These are phyloP conservation scores for Fraxinus floribunda DNA, from an alignment of 305 asterid species.

Conservation along the genomic window DNA sequence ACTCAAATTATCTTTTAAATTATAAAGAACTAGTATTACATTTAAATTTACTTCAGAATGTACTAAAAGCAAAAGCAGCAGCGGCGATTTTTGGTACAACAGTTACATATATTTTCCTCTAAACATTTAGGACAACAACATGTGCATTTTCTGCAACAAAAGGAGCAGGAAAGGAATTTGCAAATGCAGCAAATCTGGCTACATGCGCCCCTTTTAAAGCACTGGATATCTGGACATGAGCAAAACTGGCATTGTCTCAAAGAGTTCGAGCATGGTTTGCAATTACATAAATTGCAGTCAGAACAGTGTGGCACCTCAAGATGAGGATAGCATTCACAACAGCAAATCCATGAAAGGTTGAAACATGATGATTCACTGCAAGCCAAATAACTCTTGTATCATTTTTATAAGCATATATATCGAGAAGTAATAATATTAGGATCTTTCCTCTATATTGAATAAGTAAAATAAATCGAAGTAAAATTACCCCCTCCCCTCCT, in stretches of 20 bases:
- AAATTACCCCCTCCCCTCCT: too few species aligned
- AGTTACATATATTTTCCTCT: conserved; percentile 41
- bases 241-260: conserved; percentile 33
- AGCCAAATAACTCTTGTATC: not conserved
- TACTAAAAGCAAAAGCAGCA: conserved; percentile 47
- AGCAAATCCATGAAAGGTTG: conserved; percentile 46
- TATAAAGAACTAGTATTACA: not conserved
- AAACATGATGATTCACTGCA: conserved; percentile 53
- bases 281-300: conserved; percentile 36
- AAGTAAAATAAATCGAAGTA: too few species aligned
- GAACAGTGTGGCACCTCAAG: conserved; percentile 39
- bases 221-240: conserved; percentile 39
- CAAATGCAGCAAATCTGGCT: conserved; percentile 35
- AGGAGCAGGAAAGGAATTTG: conserved; percentile 38
- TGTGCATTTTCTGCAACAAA: conserved; percentile 35
- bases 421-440: not conserved
- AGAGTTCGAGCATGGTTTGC: conserved; percentile 42
- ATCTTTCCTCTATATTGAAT: not conserved
- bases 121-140: conserved; percentile 43
- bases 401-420: not conserved
- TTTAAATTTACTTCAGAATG: not conserved
- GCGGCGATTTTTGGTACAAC: conserved; percentile 43
- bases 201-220: conserved; percentile 39
- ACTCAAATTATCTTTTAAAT: not conserved
- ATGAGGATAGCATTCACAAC: conserved; percentile 36